Evolutionary conservation across 352 stramenopile species (phyloP).

Genomic region (Phytophthora sp.): DNA sequence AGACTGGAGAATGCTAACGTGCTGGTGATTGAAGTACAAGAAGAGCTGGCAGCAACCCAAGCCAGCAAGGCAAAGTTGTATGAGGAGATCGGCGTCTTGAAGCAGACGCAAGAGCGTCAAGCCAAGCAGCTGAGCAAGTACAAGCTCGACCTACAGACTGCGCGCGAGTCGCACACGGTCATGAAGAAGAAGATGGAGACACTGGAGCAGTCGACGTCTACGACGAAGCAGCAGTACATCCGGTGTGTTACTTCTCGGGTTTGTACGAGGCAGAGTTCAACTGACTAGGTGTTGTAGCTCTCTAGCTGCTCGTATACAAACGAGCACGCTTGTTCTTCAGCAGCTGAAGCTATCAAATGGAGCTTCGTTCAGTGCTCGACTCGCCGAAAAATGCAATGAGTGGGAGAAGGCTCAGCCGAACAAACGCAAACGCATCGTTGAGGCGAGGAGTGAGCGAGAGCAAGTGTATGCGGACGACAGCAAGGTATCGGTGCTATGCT

Average conservation of each 20-base stretch:
- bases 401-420: conserved; percentile 39
- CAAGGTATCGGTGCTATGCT: conserved; percentile 30
- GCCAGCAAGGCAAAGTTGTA: conserved; percentile 57
- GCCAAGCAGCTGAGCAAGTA: conserved; percentile 49
- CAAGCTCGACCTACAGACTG: conserved; percentile 49
- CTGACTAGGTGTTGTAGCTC: conserved; percentile 38
- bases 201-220: conserved; percentile 40
- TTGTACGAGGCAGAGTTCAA: neutral
- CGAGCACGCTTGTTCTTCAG: conserved; percentile 50
- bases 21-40: too few species aligned
- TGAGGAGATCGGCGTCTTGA: conserved; percentile 61
- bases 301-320: conserved; percentile 61
- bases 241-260: conserved; percentile 28
- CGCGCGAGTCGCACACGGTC: conserved; percentile 49
- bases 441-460: conserved; percentile 3
- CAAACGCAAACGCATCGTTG: conserved; percentile 50
- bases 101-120: conserved; percentile 54
- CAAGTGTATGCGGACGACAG: too few species aligned
- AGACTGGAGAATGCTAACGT: too few species aligned
- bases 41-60: conserved; percentile 55
- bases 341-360: conserved; percentile 41
- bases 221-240: conserved; percentile 67
- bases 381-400: conserved; percentile 30
- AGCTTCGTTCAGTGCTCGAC: conserved; percentile 21
- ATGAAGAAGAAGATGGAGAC: conserved; percentile 54